These are phyloP conservation scores for Lachancea sp. DNA, from an alignment of 805 yeast genomes.

Conservation along the genomic window DNA sequence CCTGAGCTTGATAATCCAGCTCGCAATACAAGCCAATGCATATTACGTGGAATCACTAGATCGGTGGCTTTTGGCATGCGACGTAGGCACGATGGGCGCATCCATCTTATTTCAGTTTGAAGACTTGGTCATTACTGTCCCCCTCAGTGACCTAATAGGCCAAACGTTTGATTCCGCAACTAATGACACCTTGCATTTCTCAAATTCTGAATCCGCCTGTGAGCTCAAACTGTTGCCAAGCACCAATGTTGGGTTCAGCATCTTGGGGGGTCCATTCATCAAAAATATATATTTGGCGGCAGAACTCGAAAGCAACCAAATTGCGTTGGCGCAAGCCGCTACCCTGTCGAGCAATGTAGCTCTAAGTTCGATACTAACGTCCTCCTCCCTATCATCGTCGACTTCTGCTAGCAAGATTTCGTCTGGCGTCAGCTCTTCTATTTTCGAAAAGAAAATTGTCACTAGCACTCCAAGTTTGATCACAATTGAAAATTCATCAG, in stretches of 20 bases:
- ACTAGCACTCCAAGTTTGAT: background rate
- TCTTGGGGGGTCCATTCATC: conserved; percentile 56
- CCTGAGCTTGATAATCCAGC: conserved; percentile 45
- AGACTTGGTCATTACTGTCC: conserved; percentile 43
- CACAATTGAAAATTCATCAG: conserved; percentile 8
- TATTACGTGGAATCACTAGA: conserved; percentile 42
- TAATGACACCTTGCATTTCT: conserved; percentile 40
- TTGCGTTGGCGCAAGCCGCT: conserved; percentile 53
- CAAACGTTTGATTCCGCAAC: conserved; percentile 31
- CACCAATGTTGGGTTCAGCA: conserved; percentile 41
- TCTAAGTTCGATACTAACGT: background rate
- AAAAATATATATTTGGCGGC: conserved; percentile 51
- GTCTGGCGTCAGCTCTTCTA: too few relatives aligned
- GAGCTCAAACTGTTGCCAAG: conserved; percentile 46
- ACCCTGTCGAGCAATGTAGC: conserved; percentile 1
- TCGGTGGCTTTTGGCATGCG: conserved; percentile 61
- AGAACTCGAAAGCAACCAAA: conserved; percentile 48
- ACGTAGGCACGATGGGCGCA: conserved; percentile 43
- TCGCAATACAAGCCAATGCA: conserved; percentile 68
- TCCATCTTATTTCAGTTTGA: conserved; percentile 49
- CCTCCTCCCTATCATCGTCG: background rate
- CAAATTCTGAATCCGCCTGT: conserved; percentile 55
- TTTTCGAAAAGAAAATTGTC: too few relatives aligned
- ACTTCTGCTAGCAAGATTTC: background rate
- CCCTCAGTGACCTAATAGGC: conserved; percentile 42